Conservation (phyloP, 306 rosid genomes). For the Amphicarpaea edgeworthii region DNA sequence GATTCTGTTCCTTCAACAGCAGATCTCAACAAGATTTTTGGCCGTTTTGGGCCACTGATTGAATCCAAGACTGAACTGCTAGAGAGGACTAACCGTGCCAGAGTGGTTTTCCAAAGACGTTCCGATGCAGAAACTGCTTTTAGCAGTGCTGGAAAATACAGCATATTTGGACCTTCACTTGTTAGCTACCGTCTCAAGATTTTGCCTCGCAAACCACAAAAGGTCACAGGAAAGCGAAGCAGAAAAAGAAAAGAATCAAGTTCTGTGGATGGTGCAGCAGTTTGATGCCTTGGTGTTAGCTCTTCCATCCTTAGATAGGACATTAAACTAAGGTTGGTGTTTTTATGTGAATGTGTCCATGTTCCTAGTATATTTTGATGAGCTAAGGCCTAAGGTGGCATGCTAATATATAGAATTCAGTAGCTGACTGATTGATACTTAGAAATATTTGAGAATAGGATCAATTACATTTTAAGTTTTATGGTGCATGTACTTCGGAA, state of each 20-base stretch:
- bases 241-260: slow-evolving; percentile 42
- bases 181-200: slow-evolving; percentile 84
- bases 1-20: slow-evolving; percentile 68
- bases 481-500: slow-evolving; percentile 30
- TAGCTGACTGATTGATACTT: slow-evolving; percentile 29
- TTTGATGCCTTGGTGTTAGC: slow-evolving; percentile 42
- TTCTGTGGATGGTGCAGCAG: slow-evolving; percentile 41
- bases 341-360: slow-evolving; percentile 22
- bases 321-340: not conserved
- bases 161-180: slow-evolving; percentile 82
- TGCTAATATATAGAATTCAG: slow-evolving; percentile 48
- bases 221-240: slow-evolving; percentile 51
- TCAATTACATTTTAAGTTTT: not conserved
- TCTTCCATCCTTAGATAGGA: not conserved
- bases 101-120: slow-evolving; percentile 69
- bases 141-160: slow-evolving; percentile 85
- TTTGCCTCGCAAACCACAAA: slow-evolving; percentile 45
- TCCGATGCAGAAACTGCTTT: slow-evolving; percentile 81
- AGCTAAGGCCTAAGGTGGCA: slow-evolving; percentile 36
- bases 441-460: slow-evolving; percentile 35
- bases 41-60: slow-evolving; percentile 62
- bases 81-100: slow-evolving; percentile 68
- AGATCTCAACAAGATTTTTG: slow-evolving; percentile 68
- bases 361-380: slow-evolving; percentile 31
- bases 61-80: slow-evolving; percentile 75